These are phyloP conservation scores for Flaveria robusta DNA, from an alignment of 129 eudicot genomes.

Conservation along the genomic window DNA sequence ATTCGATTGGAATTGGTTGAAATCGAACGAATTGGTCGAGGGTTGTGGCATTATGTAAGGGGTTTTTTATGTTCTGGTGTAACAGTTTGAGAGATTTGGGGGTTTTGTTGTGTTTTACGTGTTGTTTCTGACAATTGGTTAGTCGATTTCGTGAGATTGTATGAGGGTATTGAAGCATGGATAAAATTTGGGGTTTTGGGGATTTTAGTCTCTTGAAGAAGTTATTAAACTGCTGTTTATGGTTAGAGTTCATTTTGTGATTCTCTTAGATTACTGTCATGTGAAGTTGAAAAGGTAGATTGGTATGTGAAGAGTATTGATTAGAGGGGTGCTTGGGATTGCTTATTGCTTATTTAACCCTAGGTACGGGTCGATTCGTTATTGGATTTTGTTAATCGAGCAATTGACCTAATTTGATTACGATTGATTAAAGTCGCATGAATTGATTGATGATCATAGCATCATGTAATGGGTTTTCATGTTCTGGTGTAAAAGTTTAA, in stretches of 20 bases:
- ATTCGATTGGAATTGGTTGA: not conserved
- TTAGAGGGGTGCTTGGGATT: not conserved
- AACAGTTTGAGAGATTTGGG: not conserved
- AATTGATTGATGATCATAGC: too few species aligned
- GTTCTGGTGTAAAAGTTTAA: too few species aligned
- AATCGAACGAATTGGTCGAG: not conserved
- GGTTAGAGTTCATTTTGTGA: too few species aligned
- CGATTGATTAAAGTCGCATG: too few species aligned
- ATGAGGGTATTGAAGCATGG: not conserved
- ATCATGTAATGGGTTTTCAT: too few species aligned
- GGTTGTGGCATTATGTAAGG: not conserved
- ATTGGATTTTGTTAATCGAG: too few species aligned
- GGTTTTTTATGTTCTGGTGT: slow-evolving; percentile 12
- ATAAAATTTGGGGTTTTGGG: not conserved
- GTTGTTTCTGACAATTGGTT: slow-evolving; percentile 9
- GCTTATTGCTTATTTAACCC: not conserved
- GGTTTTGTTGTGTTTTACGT: not conserved
- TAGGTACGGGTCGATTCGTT: too few species aligned
- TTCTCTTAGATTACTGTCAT: not conserved
- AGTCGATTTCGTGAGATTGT: not conserved
- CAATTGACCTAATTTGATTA: too few species aligned
- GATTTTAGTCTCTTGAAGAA: too few species aligned
- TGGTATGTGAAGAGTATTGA: not conserved
- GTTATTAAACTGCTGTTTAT: too few species aligned
- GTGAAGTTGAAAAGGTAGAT: not conserved